These are phyloP conservation scores for Cyberlindnera petersonii DNA, from an alignment of 805 yeast species.

Conservation along the genomic window DNA sequence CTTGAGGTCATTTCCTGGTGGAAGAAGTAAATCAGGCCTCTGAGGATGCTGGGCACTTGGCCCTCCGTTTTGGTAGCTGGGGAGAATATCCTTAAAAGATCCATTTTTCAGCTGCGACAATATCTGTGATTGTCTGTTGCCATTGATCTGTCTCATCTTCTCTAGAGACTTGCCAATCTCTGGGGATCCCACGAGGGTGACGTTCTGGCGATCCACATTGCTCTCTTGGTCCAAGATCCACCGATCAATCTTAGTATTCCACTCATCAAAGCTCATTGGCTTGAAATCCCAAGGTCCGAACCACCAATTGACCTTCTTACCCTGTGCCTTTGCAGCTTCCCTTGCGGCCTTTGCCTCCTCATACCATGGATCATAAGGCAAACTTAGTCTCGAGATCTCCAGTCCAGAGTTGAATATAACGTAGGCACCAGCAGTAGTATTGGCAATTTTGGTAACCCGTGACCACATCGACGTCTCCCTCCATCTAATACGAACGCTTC, in stretches of 20 bases:
- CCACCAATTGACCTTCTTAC: constrained; percentile 54
- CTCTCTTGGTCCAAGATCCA: constrained; percentile 26
- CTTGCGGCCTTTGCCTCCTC: constrained; percentile 62
- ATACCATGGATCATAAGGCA: constrained; percentile 64
- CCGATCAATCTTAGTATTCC: constrained; percentile 24
- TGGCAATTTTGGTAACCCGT: constrained; percentile 30
- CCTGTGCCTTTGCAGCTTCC: constrained; percentile 38
- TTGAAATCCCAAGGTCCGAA: constrained; percentile 58
- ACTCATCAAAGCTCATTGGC: constrained; percentile 46
- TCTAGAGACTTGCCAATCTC: constrained; percentile 18
- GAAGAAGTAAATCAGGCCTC: constrained; percentile 11
- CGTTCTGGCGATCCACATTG: constrained; percentile 9
- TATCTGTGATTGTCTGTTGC: constrained; percentile 20
- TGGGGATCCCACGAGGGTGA: constrained; percentile 12
- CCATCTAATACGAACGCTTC: constrained; percentile 25
- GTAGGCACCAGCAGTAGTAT: constrained; percentile 40
- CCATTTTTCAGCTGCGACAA: constrained; percentile 17
- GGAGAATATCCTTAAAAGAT: constrained; percentile 17
- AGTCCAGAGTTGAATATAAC: constrained; percentile 51
- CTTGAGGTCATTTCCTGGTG: constrained; percentile 21
- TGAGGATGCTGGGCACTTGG: constrained; percentile 8
- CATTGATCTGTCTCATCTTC: constrained; percentile 16
- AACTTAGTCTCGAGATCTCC: constrained; percentile 48
- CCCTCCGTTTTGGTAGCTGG: constrained; percentile 15
- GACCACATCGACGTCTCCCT: constrained; percentile 26